These are phyloP conservation scores for Odontarrhena argentea DNA, from an alignment of 345 rosid species.

Conservation along the genomic window DNA sequence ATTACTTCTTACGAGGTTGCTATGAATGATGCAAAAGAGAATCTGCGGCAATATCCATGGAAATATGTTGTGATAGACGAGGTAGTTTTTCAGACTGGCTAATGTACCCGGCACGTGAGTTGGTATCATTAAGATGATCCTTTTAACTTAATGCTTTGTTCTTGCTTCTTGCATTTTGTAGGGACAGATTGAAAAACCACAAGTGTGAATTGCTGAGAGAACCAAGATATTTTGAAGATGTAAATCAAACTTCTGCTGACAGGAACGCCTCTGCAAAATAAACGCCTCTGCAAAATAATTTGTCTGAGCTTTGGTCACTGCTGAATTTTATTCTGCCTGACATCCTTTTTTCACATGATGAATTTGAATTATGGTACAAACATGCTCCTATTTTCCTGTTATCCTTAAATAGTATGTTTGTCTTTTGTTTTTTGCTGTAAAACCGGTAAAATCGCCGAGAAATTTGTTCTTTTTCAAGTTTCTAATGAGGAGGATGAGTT, in stretches of 20 bases:
- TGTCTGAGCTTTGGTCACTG: slow-evolving; percentile 98
- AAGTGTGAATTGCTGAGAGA: slow-evolving; percentile 78
- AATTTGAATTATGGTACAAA: slow-evolving; percentile 89
- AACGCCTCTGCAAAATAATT: slow-evolving; percentile 65
- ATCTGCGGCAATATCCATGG: slow-evolving; percentile 74
- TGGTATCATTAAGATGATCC: slow-evolving; percentile 3
- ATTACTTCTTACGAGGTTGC: slow-evolving; percentile 95
- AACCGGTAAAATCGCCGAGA: background rate
- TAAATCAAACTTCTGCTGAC: slow-evolving; percentile 89
- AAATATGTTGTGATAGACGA: slow-evolving; percentile 95
- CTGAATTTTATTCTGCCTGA: slow-evolving; percentile 92
- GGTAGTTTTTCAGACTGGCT: slow-evolving; percentile 49
- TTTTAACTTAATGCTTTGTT: slow-evolving; percentile 10
- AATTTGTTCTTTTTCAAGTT: background rate
- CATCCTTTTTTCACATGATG: slow-evolving; percentile 86
- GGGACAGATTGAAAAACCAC: slow-evolving; percentile 95
- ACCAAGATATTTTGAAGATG: slow-evolving; percentile 48
- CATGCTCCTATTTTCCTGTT: slow-evolving; percentile 10
- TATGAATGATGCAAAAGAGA: slow-evolving; percentile 64
- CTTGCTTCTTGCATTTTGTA: slow-evolving; percentile 26
- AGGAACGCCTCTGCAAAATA: slow-evolving; percentile 64
- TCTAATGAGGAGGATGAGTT: background rate
- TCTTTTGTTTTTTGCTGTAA: background rate
- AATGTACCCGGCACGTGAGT: background rate
- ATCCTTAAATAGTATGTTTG: background rate